Percentiles rank a stretch among this genome's conserved stretches.
These are phyloP conservation scores for Penicillium griseofulvum DNA, from an alignment of 2,329 filamentous ascomycete genomes.

Conservation along the genomic window DNA sequence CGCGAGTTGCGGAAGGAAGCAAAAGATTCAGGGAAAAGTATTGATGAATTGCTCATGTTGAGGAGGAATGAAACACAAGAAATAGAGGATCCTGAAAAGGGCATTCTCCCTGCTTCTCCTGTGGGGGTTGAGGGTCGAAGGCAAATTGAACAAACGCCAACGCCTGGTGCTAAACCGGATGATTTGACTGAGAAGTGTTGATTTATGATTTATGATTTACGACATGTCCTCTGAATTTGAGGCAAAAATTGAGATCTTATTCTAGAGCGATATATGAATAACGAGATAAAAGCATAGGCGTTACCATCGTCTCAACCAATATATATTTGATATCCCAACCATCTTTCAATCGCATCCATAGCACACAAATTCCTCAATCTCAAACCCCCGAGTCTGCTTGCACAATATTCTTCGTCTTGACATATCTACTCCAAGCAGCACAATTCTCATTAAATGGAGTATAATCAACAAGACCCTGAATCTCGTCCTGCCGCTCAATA, in stretches of 20 bases:
- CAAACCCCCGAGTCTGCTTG: background rate
- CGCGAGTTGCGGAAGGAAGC: conserved; percentile 53
- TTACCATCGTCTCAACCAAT: background rate
- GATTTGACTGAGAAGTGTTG: background rate
- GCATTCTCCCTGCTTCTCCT: background rate
- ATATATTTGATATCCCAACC: background rate
- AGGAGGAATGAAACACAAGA: conserved; percentile 6
- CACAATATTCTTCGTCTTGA: background rate
- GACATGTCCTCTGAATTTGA: background rate
- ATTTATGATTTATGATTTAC: background rate
- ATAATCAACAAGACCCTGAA: background rate
- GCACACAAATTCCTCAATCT: background rate
- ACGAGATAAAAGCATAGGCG: background rate
- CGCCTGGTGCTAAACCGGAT: background rate
- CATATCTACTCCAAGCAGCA: background rate
- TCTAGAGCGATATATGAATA: no score
- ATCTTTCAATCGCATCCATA: background rate
- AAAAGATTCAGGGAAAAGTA: conserved; percentile 51
- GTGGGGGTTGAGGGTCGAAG: background rate
- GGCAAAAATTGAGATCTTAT: background rate
- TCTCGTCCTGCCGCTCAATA: conserved; percentile 18
- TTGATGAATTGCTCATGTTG: conserved; percentile 54
- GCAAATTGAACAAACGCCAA: background rate
- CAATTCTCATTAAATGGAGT: background rate
- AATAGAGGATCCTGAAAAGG: conserved; percentile 9